A percentile compares a stretch with the other conserved stretches of the same genome.
phyloP scores from a whole-genome alignment of 2,329 filamentous ascomycete species.

The Pseudogymnoascus pannorum region DNA sequence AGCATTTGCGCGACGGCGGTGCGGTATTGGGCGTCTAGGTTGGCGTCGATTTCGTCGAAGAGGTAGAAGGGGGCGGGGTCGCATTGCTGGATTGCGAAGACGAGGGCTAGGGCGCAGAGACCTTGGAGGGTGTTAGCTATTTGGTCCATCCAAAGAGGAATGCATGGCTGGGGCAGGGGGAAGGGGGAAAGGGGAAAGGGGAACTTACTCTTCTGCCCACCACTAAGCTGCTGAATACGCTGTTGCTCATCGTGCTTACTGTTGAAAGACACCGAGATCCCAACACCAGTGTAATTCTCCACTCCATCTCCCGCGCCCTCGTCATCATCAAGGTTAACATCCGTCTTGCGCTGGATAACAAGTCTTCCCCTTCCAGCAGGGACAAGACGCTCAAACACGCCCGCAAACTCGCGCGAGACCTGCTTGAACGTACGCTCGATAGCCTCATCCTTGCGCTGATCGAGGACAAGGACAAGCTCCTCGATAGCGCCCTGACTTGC shows the following conservation, averaged over 20 bases:
- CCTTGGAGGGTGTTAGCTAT: conserved; percentile 42
- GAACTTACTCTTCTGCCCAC: conserved; percentile 87
- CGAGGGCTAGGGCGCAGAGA: conserved; percentile 91
- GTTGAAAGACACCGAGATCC: conserved; percentile 97
- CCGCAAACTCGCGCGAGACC: conserved; percentile 86
- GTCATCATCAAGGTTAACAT: conserved; percentile 56
- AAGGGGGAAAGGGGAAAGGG: not conserved
- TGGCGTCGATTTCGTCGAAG: conserved; percentile 98
- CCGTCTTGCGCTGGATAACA: conserved; percentile 85
- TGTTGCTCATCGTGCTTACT: conserved; percentile 98
- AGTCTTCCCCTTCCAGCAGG: conserved; percentile 86
- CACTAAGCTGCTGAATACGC: conserved; percentile 91
- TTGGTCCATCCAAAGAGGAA: not conserved
- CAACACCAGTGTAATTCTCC: conserved; percentile 93
- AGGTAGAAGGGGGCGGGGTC: conserved; percentile 98
- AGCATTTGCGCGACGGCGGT: conserved; percentile 90
- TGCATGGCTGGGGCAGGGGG: not conserved
- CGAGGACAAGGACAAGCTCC: conserved; percentile 83
- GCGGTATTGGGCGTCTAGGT: conserved; percentile 94
- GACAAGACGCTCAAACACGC: conserved; percentile 90
- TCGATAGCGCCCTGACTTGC: conserved; percentile 81
- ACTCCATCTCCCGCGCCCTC: conserved; percentile 67
- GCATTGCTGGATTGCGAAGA: conserved; percentile 97
- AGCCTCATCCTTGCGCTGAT: conserved; percentile 93
- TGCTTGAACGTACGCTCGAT: conserved; percentile 99